Evolutionary conservation across 495 filamentous ascomycete genomes (phyloP).

Genomic region (Penicillium lividum): DNA sequence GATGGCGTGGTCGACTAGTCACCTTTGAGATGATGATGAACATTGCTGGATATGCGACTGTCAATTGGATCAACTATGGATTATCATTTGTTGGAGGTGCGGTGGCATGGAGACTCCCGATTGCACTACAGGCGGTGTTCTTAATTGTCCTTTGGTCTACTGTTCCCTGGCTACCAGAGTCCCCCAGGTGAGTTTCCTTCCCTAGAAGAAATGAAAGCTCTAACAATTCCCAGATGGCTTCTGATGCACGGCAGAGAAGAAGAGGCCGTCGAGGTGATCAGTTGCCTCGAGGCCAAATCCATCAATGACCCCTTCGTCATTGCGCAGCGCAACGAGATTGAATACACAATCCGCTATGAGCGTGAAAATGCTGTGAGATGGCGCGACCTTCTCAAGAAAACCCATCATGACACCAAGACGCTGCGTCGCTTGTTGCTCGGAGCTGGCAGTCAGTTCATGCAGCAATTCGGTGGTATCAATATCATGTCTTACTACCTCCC

Average conservation of each 20-base stretch:
- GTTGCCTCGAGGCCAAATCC: conserved; percentile 46
- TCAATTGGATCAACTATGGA: conserved; percentile 60
- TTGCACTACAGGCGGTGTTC: conserved; percentile 56
- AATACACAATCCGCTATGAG: conserved; percentile 50
- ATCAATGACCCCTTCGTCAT: conserved; percentile 49
- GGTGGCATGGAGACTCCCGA: conserved; percentile 52
- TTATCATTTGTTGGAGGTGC: conserved; percentile 48
- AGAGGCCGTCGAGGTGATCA: conserved; percentile 51
- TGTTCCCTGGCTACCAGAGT: conserved; percentile 57
- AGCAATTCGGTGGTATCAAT: conserved; percentile 55
- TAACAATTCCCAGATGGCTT: conserved; percentile 41
- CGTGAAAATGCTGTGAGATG: conserved; percentile 48
- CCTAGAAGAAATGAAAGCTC: conserved; percentile 5
- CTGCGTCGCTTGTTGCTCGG: conserved; percentile 52
- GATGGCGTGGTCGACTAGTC: conserved; percentile 61
- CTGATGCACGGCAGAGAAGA: conserved; percentile 43
- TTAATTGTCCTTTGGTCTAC: conserved; percentile 50
- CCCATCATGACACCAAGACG: conserved; percentile 42
- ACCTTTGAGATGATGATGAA: conserved; percentile 63
- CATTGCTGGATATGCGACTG: conserved; percentile 56
- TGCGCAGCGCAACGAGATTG: conserved; percentile 49
- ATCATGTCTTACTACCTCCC: conserved; percentile 50
- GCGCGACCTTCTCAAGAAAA: conserved; percentile 45
- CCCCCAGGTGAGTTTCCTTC: conserved; percentile 39
- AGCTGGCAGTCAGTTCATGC: conserved; percentile 54